Conservation (phyloP, 176 grass and related monocot species). For the Pontederia paniculata region DNA sequence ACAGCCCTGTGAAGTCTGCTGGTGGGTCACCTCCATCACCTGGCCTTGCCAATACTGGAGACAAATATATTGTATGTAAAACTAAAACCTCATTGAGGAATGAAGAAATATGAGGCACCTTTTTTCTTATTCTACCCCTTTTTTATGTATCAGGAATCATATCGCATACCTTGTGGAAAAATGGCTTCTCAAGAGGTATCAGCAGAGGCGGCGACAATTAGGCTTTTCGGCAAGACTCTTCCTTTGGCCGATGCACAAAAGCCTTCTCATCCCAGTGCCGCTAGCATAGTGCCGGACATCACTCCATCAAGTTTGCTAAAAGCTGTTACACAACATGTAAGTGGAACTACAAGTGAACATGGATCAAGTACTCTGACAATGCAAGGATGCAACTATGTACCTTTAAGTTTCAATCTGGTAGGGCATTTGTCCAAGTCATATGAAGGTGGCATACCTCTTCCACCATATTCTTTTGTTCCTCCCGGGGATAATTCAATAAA, state of each 20-base stretch:
- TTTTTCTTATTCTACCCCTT: slow-evolving; percentile 13
- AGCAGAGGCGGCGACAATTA: slow-evolving; percentile 27
- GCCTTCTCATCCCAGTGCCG: neutral
- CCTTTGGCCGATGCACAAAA: slow-evolving; percentile 17
- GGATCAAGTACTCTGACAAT: slow-evolving; percentile 22
- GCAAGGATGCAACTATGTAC: neutral
- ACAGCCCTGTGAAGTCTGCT: neutral
- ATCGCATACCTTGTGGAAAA: slow-evolving; percentile 13
- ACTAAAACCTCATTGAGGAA: neutral
- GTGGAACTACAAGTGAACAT: slow-evolving; percentile 23
- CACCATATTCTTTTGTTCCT: too few species aligned
- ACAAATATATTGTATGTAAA: slow-evolving; percentile 28
- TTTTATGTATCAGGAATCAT: slow-evolving; percentile 15
- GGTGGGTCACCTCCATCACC: slow-evolving; percentile 9
- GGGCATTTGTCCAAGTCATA: too few species aligned
- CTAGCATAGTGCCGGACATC: neutral
- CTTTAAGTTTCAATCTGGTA: too few species aligned
- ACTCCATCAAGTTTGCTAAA: neutral
- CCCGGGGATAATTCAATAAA: too few species aligned
- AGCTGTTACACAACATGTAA: neutral
- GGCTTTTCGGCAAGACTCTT: slow-evolving; percentile 68
- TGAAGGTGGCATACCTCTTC: too few species aligned
- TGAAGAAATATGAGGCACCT: neutral
- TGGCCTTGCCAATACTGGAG: slow-evolving; percentile 9
- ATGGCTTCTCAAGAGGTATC: slow-evolving; percentile 9